Percentiles rank a stretch among this genome's conserved stretches.
phyloP scores from a whole-genome alignment of 768 basidiomycete species.

The Amanita thiersii region DNA sequence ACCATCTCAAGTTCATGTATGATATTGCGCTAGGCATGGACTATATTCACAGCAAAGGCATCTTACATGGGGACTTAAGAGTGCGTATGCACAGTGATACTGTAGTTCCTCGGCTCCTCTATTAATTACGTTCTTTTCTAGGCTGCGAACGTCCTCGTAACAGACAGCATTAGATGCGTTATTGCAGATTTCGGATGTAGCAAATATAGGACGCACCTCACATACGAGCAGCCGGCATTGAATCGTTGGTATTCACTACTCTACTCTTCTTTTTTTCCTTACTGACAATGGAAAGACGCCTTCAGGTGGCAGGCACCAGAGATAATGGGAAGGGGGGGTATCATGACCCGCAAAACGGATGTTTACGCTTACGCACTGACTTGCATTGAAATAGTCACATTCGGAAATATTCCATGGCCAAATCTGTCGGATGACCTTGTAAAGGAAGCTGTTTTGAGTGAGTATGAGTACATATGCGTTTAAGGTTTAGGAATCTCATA shows the following conservation, averaged over 20 bases:
- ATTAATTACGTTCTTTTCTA: conserved; percentile 12
- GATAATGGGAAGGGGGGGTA: conserved; percentile 8
- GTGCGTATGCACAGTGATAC: conserved; percentile 24
- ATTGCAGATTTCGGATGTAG: conserved; percentile 82
- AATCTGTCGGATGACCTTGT: conserved; percentile 43
- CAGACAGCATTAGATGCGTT: conserved; percentile 56
- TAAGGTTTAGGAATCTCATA: conserved; percentile 15
- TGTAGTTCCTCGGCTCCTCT: background rate
- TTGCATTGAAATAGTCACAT: conserved; percentile 55
- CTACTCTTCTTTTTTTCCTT: conserved; percentile 30
- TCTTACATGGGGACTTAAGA: conserved; percentile 80
- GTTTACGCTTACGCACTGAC: conserved; percentile 65
- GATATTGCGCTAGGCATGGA: conserved; percentile 79
- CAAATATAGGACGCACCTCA: conserved; percentile 66
- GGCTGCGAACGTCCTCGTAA: conserved; percentile 74
- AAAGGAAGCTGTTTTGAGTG: conserved; percentile 42
- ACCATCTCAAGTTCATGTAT: conserved; percentile 53
- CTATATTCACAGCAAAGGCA: conserved; percentile 60
- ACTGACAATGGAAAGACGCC: conserved; percentile 12
- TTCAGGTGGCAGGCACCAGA: conserved; percentile 71
- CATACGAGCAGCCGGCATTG: conserved; percentile 49
- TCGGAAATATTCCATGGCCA: conserved; percentile 56
- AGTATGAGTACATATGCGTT: conserved; percentile 11
- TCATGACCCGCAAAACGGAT: conserved; percentile 53
- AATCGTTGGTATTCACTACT: conserved; percentile 27